Evolutionary conservation across 1,284 basidiomycete genomes (phyloP).

Genomic region (Marasmius tenuissimus): DNA sequence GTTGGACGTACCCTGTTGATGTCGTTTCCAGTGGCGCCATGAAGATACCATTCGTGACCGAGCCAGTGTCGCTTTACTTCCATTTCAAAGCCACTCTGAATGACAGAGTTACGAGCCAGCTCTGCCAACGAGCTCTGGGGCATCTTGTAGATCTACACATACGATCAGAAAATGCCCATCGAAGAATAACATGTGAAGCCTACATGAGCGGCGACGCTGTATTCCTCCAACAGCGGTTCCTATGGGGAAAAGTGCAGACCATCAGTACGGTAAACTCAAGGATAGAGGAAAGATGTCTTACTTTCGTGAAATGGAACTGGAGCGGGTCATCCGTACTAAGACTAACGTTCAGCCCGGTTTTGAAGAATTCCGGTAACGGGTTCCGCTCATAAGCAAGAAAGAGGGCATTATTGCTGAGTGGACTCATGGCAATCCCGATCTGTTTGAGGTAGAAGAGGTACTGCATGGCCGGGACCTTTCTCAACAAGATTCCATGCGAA

Average conservation of each 20-base stretch:
- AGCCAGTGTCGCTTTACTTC: conserved; percentile 98
- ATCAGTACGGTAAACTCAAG: not conserved
- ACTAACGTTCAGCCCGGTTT: conserved; percentile 94
- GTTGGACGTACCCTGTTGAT: conserved; percentile 74
- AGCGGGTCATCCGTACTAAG: conserved; percentile 95
- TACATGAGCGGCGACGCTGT: conserved; percentile 95
- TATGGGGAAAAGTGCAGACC: conserved; percentile 25
- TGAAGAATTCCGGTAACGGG: conserved; percentile 96
- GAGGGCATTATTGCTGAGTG: conserved; percentile 95
- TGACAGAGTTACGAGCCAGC: conserved; percentile 93
- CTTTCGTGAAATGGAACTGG: conserved; percentile 97
- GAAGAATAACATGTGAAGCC: conserved; percentile 24
- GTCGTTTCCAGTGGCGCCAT: conserved; percentile 87
- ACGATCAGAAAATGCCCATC: not conserved
- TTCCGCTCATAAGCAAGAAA: conserved; percentile 98
- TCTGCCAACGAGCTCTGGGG: conserved; percentile 85
- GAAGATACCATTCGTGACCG: conserved; percentile 86
- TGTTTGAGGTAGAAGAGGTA: conserved; percentile 97
- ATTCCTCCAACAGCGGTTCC: conserved; percentile 97
- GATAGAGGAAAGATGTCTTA: conserved; percentile 24
- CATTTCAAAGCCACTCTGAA: conserved; percentile 99
- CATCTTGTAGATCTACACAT: conserved; percentile 82
- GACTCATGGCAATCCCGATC: conserved; percentile 98
- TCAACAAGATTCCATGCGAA: conserved; percentile 95
- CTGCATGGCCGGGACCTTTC: conserved; percentile 94